These are phyloP conservation scores for Mycocentrospora acerina DNA, from an alignment of 2,329 filamentous ascomycete genomes.

Conservation along the genomic window DNA sequence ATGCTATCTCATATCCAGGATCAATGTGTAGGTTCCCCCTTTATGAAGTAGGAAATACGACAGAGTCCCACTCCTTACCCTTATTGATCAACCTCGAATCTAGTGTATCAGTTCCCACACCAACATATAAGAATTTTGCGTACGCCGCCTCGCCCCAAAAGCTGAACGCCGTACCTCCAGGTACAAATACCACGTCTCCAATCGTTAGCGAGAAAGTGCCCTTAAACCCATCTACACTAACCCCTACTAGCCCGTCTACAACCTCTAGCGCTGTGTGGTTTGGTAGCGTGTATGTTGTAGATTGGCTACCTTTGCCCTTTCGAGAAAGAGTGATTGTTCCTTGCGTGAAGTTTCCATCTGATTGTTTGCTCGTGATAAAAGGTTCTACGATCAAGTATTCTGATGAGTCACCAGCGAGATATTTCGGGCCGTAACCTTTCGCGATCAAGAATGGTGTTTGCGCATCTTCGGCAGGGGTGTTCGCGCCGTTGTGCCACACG, in stretches of 20 bases:
- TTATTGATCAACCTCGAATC: slow-evolving; percentile 16
- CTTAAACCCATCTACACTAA: slow-evolving; percentile 32
- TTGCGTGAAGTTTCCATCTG: slow-evolving; percentile 47
- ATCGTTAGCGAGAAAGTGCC: slow-evolving; percentile 33
- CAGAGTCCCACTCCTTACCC: slow-evolving; percentile 15
- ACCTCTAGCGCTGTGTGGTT: slow-evolving; percentile 44
- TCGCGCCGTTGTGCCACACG: slow-evolving; percentile 45
- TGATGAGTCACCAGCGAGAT: slow-evolving; percentile 39
- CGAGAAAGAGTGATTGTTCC: slow-evolving; percentile 47
- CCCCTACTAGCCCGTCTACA: slow-evolving; percentile 41
- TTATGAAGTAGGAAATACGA: slow-evolving; percentile 3
- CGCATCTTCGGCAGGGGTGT: slow-evolving; percentile 33
- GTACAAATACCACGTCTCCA: slow-evolving; percentile 46
- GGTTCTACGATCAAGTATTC: slow-evolving; percentile 49
- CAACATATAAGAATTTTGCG: slow-evolving; percentile 27
- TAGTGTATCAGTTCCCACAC: slow-evolving; percentile 17
- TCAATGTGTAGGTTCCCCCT: too few relatives aligned
- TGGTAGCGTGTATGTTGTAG: slow-evolving; percentile 22
- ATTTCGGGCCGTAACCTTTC: slow-evolving; percentile 51
- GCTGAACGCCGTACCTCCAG: slow-evolving; percentile 32
- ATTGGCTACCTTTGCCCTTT: slow-evolving; percentile 17
- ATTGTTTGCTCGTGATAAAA: slow-evolving; percentile 45
- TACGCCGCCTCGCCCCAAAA: slow-evolving; percentile 33
- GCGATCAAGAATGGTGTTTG: slow-evolving; percentile 47
- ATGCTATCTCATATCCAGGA: too few relatives aligned